Evolutionary conservation across 2,329 filamentous ascomycete species (phyloP), one percentile per base, ranked within the genome.

Genomic region (Rhynchosporium secalis): DNA sequence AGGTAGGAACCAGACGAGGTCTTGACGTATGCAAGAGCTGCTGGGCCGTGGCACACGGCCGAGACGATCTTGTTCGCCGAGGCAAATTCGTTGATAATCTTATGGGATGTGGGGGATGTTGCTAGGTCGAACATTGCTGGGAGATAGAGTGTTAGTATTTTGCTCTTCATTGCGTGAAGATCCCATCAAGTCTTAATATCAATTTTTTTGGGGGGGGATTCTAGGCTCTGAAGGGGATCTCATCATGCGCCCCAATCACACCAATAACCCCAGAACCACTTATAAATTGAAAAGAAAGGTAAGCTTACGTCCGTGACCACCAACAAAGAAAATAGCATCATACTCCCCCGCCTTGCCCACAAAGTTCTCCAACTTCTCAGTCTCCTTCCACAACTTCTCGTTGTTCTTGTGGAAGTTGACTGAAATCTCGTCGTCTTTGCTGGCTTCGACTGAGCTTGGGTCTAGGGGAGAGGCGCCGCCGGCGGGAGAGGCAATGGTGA

Each of bases 21-120:
- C 69, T 80, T 83, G 41, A 83, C 86, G 67, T 86, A 81, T 55
- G 81, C 78, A 15, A 91, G 78, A 12, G 82, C 88, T 3, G 83
- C 83, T 2, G 87, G 85, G 5, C 86, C 88, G 75, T 91, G 88
- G 78, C 88, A 90, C 51, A 91, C 86, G 3, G 87, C 85, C 0
- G 84, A 78, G 13, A 90, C 81, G 60, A 85, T 78, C 78, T 89
- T 89, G 65, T 81, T 83, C 3, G 80, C 79, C 45, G 78, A 76
- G 70, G 80, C 82, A 73, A 91, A 89, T 73, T 89, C 85, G 64
- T 78, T 76, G 70, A 87, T 84, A 41, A 91, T 76, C 65, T 80
- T 76, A 67, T 85, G 82, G 31, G 83, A 86, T n/a, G 78, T 77
- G 26, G 76, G 66, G 71, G 88, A 82, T 61, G 77, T 76, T 60